Percentiles rank a stretch among this genome's conserved stretches.
phyloP scores from a whole-genome alignment of 2,329 filamentous ascomycete genomes.

The Ophiostoma tasmaniense region DNA sequence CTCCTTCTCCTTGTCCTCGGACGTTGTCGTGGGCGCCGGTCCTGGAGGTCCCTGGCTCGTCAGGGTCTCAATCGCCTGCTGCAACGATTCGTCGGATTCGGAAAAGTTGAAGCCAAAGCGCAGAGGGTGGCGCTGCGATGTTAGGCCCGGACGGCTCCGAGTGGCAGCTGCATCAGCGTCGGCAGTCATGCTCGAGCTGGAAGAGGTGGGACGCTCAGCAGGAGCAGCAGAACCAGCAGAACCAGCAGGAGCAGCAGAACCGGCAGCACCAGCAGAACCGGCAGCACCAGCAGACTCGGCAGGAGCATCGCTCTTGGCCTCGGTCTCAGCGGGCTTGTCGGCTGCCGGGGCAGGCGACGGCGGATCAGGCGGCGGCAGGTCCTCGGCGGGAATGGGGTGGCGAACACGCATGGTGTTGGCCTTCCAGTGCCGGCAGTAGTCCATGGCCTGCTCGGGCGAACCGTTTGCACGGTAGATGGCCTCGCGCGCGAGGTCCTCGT shows the following conservation, averaged over 20 bases:
- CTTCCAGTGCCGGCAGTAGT: slow-evolving; percentile 65
- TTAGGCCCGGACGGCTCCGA: neutral
- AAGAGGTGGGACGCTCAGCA: neutral
- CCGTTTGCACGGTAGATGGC: slow-evolving; percentile 78
- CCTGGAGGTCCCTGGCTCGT: neutral
- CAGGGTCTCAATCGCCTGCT: slow-evolving; percentile 2
- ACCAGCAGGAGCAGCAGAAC: neutral
- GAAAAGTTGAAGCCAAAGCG: neutral
- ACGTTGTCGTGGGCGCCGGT: neutral
- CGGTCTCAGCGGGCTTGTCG: neutral
- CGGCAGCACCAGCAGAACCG: neutral
- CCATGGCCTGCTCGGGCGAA: slow-evolving; percentile 47
- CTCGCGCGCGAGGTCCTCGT: slow-evolving; percentile 61
- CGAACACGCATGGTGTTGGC: slow-evolving; percentile 50
- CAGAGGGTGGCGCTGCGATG: neutral
- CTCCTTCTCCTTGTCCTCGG: neutral
- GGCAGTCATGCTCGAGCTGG: neutral
- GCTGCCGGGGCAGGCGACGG: neutral
- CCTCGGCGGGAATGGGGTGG: slow-evolving; percentile 57
- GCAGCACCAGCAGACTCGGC: neutral
- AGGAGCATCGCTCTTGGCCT: neutral
- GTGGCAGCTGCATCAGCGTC: neutral
- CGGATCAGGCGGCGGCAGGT: slow-evolving; percentile 26
- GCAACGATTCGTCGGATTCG: neutral
- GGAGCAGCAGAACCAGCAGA: neutral